Evolutionary conservation across 2,329 filamentous ascomycete genomes (phyloP), one percentile per base, ranked within the genome.

Genomic region (Aspergillus sp.): DNA sequence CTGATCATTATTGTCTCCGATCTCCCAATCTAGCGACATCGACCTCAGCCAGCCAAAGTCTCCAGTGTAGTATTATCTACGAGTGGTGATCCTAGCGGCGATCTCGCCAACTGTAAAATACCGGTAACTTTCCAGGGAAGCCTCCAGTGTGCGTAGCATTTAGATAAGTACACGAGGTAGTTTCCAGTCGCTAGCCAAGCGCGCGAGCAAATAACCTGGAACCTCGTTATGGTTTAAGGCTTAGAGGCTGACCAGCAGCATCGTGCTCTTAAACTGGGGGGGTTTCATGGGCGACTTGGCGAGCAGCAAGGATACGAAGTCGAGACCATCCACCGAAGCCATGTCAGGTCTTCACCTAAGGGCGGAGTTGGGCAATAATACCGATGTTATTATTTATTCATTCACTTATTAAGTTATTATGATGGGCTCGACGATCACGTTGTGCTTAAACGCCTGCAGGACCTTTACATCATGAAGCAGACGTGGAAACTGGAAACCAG

Each of bases 61-160:
- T 59, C 26, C 39, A 53, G 59, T 57, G 60, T 49, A 47, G 55
- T 41, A 30, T 9, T 6, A 36, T 15, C 15, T 60, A 62, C 53
- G 62, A 15, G 11, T 30, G 13, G 63, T 66, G 66, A 71, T 68
- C 67, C 66, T 71, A 66, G 69, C 63, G 67, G 66, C 66, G 69
- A 71, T 71, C 69, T 62, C 54, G 7, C 41, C 52, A 62, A 61
- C 43, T 56, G 48, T 64, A 52, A 47, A 39, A 59, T 54, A 48
- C 26, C 44, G 13, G 57, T 52, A 42, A 41, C 44, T 24, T 39
- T 49, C 32, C 42, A 55, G 38, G 24, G 34, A 55, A 61, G 53
- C 59, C 59, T 36, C 32, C 12, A 36, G 13, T 36, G 3, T 36
- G 32, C 32, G 34, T 36, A 13, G 12, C 26, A 3, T 9, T 30